A percentile compares a stretch with the other conserved stretches of the same genome.
These are phyloP conservation scores for Phyllosticta citribraziliensis DNA, from an alignment of 2,329 filamentous ascomycete species.

Conservation along the genomic window DNA sequence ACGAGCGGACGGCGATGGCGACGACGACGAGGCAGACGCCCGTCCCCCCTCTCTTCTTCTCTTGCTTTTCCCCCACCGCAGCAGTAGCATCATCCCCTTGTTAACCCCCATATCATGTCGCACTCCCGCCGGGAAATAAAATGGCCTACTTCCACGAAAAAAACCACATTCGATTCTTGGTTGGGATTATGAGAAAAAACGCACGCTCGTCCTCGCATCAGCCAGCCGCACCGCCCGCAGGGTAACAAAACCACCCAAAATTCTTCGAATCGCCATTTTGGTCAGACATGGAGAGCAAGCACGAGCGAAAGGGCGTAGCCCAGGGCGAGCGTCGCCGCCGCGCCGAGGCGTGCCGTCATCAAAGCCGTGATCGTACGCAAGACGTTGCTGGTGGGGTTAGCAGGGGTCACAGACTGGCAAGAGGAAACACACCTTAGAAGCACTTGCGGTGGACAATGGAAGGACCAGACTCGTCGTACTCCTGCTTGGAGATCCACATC, in stretches of 20 bases:
- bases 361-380: slow-evolving; percentile 2
- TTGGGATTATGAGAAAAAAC: not conserved
- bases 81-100: not conserved
- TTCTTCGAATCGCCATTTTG: slow-evolving; percentile 10
- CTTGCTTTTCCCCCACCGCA: not conserved
- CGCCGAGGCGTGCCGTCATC: slow-evolving; percentile 7
- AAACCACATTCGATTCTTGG: not conserved
- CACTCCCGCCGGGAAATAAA: not conserved
- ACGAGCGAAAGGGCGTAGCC: slow-evolving; percentile 9
- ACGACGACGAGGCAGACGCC: too few relatives aligned
- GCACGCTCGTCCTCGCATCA: slow-evolving; percentile 5
- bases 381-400: slow-evolving; percentile 18
- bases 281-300: slow-evolving; percentile 10
- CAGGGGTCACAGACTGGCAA: slow-evolving; percentile 2
- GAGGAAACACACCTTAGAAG: slow-evolving; percentile 70
- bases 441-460: slow-evolving; percentile 99
- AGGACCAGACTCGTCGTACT: slow-evolving; percentile 99
- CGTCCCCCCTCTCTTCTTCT: not conserved
- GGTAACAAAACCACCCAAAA: slow-evolving; percentile 10
- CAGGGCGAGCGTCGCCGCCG: slow-evolving; percentile 6
- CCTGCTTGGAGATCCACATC: slow-evolving; percentile 99
- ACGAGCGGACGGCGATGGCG: not conserved
- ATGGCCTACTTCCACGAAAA: not conserved
- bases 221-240: not conserved
- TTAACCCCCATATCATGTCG: not conserved